Evolutionary conservation across 2,329 filamentous ascomycete species (phyloP).

Genomic region (Geosmithia putterillii): DNA sequence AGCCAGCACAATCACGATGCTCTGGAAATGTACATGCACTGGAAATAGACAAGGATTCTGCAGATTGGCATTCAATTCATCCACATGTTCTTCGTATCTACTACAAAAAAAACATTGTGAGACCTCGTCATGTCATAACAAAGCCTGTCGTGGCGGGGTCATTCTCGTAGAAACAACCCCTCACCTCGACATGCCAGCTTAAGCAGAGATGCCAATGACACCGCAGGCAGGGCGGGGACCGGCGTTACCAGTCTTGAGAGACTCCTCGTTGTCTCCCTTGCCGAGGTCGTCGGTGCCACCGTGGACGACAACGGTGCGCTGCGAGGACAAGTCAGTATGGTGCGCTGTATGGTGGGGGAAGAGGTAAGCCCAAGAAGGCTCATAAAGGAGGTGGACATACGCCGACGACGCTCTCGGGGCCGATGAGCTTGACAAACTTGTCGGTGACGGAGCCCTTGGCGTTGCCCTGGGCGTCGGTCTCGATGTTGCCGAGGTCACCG

Average conservation of each 20-base stretch:
- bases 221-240: constrained; percentile 89
- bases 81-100: too few relatives aligned
- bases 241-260: constrained; percentile 96
- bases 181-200: constrained; percentile 22
- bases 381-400: constrained; percentile 34
- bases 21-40: too few relatives aligned
- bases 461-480: constrained; percentile 88
- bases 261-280: constrained; percentile 84
- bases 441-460: constrained; percentile 70
- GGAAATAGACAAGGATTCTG: too few relatives aligned
- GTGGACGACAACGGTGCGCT: constrained; percentile 94
- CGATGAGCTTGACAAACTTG: constrained; percentile 87
- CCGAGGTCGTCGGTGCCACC: constrained; percentile 93
- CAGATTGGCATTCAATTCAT: too few relatives aligned
- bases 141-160: too few relatives aligned
- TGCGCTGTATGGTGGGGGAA: background rate
- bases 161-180: too few relatives aligned
- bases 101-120: too few relatives aligned
- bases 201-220: constrained; percentile 81
- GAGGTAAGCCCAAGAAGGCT: too few relatives aligned
- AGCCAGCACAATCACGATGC: too few relatives aligned
- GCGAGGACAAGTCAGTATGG: constrained; percentile 2
- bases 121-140: too few relatives aligned
- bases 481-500: constrained; percentile 94
- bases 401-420: constrained; percentile 87